These are phyloP conservation scores for Rhazya stricta DNA, from an alignment of 257 asterid genomes.

Conservation along the genomic window DNA sequence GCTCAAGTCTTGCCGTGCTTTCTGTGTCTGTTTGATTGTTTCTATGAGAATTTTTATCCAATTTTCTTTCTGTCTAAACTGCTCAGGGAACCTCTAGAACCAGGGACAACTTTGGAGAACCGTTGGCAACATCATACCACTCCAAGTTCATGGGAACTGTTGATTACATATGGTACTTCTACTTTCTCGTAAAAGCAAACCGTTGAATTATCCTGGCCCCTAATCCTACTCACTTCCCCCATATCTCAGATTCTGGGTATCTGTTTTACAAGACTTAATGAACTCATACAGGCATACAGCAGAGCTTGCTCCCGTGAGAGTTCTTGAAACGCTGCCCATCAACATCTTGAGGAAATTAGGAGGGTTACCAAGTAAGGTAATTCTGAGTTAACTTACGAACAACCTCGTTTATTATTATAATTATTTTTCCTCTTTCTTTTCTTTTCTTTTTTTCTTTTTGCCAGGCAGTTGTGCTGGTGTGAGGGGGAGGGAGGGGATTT, in stretches of 20 bases:
- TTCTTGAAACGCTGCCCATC: conserved; percentile 65
- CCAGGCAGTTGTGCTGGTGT: too few species aligned
- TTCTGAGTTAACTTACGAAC: neutral
- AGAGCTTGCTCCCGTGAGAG: conserved; percentile 66
- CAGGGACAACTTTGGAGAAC: conserved; percentile 74
- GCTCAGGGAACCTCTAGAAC: conserved; percentile 58
- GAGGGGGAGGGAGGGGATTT: neutral
- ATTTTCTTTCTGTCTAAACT: conserved; percentile 13
- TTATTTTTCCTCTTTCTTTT: neutral
- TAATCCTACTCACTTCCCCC: neutral
- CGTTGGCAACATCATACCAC: conserved; percentile 70
- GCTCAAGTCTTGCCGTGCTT: neutral
- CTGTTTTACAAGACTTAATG: neutral
- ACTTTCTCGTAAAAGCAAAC: conserved; percentile 5
- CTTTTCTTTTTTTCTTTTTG: neutral
- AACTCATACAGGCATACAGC: conserved; percentile 63
- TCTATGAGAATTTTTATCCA: neutral
- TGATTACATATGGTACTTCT: conserved; percentile 77
- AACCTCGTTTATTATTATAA: neutral
- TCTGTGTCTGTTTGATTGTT: neutral
- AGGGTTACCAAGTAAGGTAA: conserved; percentile 79
- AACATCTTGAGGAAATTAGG: conserved; percentile 44
- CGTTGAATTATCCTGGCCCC: neutral
- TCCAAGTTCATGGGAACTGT: conserved; percentile 70
- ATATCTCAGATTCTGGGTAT: too few species aligned